Evolutionary conservation across 805 yeast genomes (phyloP).

Genomic region (Vanderwaltozyma polyspora): DNA sequence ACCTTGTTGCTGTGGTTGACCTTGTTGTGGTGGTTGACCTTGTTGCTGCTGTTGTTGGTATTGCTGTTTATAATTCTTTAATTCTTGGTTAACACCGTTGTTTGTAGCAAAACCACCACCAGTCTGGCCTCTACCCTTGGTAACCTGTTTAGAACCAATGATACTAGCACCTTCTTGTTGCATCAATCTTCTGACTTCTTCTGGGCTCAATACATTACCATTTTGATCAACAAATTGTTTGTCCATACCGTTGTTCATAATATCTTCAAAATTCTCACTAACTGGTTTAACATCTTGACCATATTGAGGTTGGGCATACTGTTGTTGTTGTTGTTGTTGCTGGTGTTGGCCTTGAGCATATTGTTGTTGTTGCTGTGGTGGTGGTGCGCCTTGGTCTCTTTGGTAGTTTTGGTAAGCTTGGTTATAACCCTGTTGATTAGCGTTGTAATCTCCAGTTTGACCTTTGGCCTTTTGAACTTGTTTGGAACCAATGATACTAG

Average conservation of each 20-base stretch:
- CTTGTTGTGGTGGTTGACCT: too few species aligned
- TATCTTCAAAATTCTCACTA: background rate
- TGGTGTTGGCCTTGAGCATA: background rate
- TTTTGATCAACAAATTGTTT: conserved; percentile 1
- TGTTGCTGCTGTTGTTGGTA: too few species aligned
- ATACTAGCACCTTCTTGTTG: background rate
- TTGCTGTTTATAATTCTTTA: too few species aligned
- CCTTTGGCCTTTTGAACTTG: background rate
- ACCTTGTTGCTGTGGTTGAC: too few species aligned
- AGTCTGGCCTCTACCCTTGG: background rate
- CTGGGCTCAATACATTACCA: background rate
- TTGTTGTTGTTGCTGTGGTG: conserved; percentile 1
- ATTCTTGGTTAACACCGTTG: too few species aligned
- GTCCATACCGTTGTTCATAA: background rate
- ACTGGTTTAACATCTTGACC: background rate
- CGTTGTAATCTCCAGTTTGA: background rate
- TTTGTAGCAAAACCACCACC: too few species aligned
- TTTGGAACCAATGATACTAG: conserved; percentile 1
- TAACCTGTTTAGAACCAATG: background rate
- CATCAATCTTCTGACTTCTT: background rate
- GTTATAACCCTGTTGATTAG: too few species aligned
- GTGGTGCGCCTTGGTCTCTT: too few species aligned
- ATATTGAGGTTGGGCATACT: background rate
- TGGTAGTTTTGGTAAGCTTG: too few species aligned
- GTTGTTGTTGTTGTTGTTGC: background rate